Evolutionary conservation across 2,329 filamentous ascomycete genomes (phyloP).

Genomic region (Aureobasidium melanogenum): DNA sequence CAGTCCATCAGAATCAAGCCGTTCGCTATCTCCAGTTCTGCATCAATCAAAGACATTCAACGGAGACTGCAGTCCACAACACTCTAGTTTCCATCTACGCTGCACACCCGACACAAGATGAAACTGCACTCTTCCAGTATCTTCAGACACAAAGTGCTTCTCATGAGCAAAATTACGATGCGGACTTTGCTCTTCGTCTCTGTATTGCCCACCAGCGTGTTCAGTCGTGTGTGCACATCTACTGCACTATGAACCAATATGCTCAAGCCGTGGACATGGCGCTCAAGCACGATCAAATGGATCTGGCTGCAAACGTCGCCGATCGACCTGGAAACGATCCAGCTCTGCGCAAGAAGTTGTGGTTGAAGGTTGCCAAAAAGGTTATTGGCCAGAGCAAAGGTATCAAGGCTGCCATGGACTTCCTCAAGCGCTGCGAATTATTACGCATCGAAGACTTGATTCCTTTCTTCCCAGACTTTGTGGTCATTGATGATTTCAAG

Average conservation of each 20-base stretch:
- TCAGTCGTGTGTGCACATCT: constrained; percentile 92
- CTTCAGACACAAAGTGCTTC: constrained; percentile 71
- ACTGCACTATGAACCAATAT: constrained; percentile 93
- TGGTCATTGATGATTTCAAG: constrained; percentile 98
- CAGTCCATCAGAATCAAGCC: constrained; percentile 63
- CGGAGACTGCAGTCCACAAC: constrained; percentile 86
- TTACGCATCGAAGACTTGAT: constrained; percentile 94
- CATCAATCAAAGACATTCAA: constrained; percentile 74
- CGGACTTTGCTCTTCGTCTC: constrained; percentile 88
- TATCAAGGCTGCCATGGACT: constrained; percentile 82
- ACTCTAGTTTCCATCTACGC: constrained; percentile 95
- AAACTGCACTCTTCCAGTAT: constrained; percentile 78
- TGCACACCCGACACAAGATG: constrained; percentile 71
- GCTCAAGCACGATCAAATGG: constrained; percentile 78
- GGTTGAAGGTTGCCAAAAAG: constrained; percentile 89
- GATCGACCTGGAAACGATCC: constrained; percentile 69
- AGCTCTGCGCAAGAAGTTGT: constrained; percentile 80
- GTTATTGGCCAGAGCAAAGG: constrained; percentile 80
- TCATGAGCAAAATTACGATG: constrained; percentile 78
- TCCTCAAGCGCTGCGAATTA: constrained; percentile 82
- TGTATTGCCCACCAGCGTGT: constrained; percentile 93
- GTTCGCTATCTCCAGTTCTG: constrained; percentile 88
- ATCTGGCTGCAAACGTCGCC: constrained; percentile 81
- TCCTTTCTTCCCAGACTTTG: constrained; percentile 96
- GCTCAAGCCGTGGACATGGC: constrained; percentile 88